Base-by-base conservation (phyloP, 495 filamentous ascomycete genomes). In the Penicillium lividum region DNA sequence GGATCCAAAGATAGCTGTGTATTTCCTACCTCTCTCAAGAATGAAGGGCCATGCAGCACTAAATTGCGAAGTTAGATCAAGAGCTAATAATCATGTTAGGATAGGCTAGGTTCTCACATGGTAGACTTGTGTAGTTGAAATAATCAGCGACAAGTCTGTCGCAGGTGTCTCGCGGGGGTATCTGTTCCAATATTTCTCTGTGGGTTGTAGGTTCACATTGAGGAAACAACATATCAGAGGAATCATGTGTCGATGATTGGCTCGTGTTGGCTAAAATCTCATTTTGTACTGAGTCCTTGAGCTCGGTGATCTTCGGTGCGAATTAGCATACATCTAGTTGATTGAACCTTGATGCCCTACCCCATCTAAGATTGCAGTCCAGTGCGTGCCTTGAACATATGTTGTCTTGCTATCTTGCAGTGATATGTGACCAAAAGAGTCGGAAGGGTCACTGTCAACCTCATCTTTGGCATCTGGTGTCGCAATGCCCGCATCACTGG, bases 211-310 rank as follows among this genome's bases (percentile, higher is more conserved):
- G 50, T 25, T 48, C 15, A 25, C 31, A 53, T 7, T 51, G 53
- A 33, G 40, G 50, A 10, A 54, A 52, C 25, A 61, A 11, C 15
- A 67, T 13, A 2, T 46, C 61, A 5, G 63, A 42, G 13, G 55
- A 43, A 9, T 15, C 6, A 31, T 11, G 13, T 34, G 13, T 15
- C 0, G 13, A 7, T 25, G 10, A 10, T 5, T 44, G 53, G 5
- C 5, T 27, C 7, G 25, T 15, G 28, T 30, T 54, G 3, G 3
- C 13, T 44, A 80, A n/a, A 0, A 40, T 78, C 60, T 84, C 81
- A 56, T 81, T 75, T 28, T 66, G 58, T 58, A 90, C 94, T 66
- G 88, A 93, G 65, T 83, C 90, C 67, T 91, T 93, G 25, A 96
- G 87, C 75, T 96, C 91, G 29, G 87, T 75, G 53, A 95, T 91